A percentile compares a stretch with the other conserved stretches of the same genome.
Evolutionary conservation across 108 stramenopile species (phyloP).

Genomic region (Nannochloropsis salina): DNA sequence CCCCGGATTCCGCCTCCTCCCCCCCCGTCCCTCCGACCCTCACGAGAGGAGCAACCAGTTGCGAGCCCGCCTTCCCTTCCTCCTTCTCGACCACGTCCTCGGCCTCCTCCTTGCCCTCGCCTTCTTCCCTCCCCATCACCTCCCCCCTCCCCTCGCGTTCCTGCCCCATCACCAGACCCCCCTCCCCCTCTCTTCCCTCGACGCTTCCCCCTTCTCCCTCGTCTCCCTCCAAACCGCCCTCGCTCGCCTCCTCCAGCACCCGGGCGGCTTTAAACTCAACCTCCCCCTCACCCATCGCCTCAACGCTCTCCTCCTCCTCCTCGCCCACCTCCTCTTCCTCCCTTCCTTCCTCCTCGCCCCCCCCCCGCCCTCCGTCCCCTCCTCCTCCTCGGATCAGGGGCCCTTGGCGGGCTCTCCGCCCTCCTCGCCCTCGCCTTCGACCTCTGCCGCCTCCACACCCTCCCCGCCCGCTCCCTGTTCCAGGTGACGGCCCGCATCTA

Average conservation of each 20-base stretch:
- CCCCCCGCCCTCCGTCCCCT: background rate
- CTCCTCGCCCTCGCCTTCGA: background rate
- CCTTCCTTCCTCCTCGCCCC: background rate
- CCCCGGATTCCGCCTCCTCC: no score
- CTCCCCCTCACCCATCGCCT: conserved; percentile 7
- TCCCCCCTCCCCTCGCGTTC: background rate
- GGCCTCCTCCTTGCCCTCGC: no score
- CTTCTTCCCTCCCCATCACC: background rate
- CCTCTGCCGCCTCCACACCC: background rate
- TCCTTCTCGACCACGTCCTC: conserved; percentile 17
- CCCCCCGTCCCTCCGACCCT: no score
- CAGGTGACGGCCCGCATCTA: background rate
- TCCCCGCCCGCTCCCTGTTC: background rate
- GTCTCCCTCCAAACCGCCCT: background rate
- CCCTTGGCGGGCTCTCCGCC: background rate
- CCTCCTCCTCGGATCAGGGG: background rate
- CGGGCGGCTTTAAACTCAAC: background rate
- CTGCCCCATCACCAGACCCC: background rate
- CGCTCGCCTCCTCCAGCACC: background rate
- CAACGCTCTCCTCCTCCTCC: background rate
- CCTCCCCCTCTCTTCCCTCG: background rate
- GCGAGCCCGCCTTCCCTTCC: background rate
- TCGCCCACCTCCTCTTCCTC: background rate
- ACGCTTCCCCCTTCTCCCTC: background rate
- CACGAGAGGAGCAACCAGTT: background rate